phyloP scores from a whole-genome alignment of 192 early-diverging fungal genomes.

The Jimgerdemannia lactiflua region DNA sequence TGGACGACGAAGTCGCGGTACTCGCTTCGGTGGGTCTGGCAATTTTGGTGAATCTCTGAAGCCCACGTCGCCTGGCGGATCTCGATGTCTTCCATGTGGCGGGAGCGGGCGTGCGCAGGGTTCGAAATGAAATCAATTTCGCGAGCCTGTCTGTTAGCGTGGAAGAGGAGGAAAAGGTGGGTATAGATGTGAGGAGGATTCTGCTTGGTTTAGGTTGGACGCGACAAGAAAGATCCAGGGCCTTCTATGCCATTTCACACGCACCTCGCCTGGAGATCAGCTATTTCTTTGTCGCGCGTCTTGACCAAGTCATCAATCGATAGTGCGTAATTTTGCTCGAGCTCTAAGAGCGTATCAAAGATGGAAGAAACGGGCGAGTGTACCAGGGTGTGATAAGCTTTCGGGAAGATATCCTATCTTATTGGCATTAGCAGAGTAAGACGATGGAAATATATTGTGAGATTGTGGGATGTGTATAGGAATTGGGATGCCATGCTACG shows the following conservation, averaged over 20 bases:
- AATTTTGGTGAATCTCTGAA: slow-evolving; percentile 46
- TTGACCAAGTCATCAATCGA: slow-evolving; percentile 37
- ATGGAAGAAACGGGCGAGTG: slow-evolving; percentile 51
- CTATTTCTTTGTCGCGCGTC: slow-evolving; percentile 28
- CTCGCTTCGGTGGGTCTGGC: slow-evolving; percentile 44
- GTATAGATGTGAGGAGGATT: too few species aligned
- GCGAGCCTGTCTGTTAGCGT: slow-evolving; percentile 2
- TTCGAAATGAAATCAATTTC: slow-evolving; percentile 2
- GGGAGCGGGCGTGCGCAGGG: slow-evolving; percentile 27
- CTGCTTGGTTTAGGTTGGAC: too few species aligned
- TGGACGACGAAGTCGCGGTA: slow-evolving; percentile 57
- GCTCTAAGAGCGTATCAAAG: slow-evolving; percentile 52
- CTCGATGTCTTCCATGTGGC: slow-evolving; percentile 46
- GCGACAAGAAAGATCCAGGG: too few species aligned
- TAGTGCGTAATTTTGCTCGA: slow-evolving; percentile 50
- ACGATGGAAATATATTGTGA: neutral
- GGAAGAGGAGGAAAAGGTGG: neutral
- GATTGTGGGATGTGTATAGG: too few species aligned
- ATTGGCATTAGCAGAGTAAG: slow-evolving; percentile 1
- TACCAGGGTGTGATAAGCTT: slow-evolving; percentile 55
- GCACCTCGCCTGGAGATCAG: slow-evolving; percentile 25
- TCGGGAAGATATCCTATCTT: slow-evolving; percentile 51
- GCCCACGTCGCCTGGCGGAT: slow-evolving; percentile 48
- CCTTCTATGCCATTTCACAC: slow-evolving; percentile 3
- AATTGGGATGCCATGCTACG: neutral